Percentiles rank a stretch among this genome's conserved stretches.
These are phyloP conservation scores for Oropetium thomaeum DNA, from an alignment of 176 grass and related monocot genomes.

Conservation along the genomic window DNA sequence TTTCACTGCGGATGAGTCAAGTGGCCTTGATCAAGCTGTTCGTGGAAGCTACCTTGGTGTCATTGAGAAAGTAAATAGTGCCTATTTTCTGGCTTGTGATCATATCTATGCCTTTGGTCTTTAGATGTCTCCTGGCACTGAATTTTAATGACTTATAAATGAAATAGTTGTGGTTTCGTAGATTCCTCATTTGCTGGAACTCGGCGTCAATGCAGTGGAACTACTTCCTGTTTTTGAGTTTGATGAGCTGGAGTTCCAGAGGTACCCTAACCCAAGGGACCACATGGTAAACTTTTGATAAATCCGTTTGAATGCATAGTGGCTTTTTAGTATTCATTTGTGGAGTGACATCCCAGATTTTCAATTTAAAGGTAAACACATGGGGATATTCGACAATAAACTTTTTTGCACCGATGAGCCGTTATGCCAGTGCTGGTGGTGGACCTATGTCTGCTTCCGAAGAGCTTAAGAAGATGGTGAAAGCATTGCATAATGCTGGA, in stretches of 20 bases:
- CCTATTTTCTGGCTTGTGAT: neutral
- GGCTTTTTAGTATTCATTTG: neutral
- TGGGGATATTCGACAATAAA: constrained; percentile 99
- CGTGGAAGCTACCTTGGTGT: constrained; percentile 91
- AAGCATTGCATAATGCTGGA: constrained; percentile 92
- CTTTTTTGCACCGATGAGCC: constrained; percentile 99
- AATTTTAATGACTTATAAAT: constrained; percentile 26
- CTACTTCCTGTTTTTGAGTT: constrained; percentile 94
- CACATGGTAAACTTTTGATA: constrained; percentile 71
- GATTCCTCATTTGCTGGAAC: constrained; percentile 95
- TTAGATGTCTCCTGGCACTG: neutral
- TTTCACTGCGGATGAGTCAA: constrained; percentile 85
- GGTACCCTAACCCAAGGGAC: constrained; percentile 82
- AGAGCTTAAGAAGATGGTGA: constrained; percentile 95
- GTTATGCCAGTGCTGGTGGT: constrained; percentile 96
- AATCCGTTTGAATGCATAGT: neutral
- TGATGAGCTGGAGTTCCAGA: constrained; percentile 92
- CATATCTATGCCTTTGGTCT: neutral
- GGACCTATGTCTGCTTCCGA: constrained; percentile 77
- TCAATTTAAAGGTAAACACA: constrained; percentile 79
- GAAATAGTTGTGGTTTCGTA: constrained; percentile 51
- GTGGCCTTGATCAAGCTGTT: constrained; percentile 53
- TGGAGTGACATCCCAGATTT: constrained; percentile 25
- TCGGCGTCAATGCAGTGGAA: constrained; percentile 96
- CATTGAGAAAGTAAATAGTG: constrained; percentile 78